Percentiles rank a stretch among this genome's conserved stretches.
These are phyloP conservation scores for Fusarium protoensiforme DNA, from an alignment of 2,329 filamentous ascomycete species.

Conservation along the genomic window DNA sequence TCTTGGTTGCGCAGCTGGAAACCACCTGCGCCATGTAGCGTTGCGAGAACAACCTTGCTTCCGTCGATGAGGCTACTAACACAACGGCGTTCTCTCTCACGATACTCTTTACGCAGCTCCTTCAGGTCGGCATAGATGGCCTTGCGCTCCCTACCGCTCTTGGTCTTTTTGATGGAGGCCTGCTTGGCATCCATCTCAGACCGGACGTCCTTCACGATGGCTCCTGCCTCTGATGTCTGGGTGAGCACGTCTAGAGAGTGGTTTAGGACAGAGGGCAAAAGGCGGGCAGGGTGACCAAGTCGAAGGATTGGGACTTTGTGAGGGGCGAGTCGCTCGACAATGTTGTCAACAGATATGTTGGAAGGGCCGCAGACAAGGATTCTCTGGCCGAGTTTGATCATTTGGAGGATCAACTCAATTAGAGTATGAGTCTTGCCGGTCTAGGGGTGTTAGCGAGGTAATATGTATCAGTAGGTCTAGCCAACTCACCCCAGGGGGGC, in stretches of 20 bases:
- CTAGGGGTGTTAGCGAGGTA: conserved; percentile 46
- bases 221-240: conserved; percentile 87
- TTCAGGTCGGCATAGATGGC: conserved; percentile 88
- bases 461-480: not conserved
- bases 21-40: conserved; percentile 90
- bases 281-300: conserved; percentile 89
- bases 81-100: conserved; percentile 84
- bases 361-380: conserved; percentile 95
- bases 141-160: conserved; percentile 80
- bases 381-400: conserved; percentile 77
- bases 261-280: conserved; percentile 86
- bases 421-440: conserved; percentile 98
- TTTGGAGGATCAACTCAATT: conserved; percentile 93
- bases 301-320: conserved; percentile 89
- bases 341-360: conserved; percentile 98
- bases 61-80: conserved; percentile 78
- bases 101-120: conserved; percentile 87
- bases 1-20: conserved; percentile 81
- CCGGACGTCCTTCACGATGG: conserved; percentile 89
- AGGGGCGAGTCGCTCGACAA: conserved; percentile 88
- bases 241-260: conserved; percentile 94
- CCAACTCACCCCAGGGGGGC: conserved; percentile 79
- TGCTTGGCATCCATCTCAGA: conserved; percentile 95
- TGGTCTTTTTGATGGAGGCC: conserved; percentile 86
- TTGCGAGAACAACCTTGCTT: conserved; percentile 91